phyloP scores from a whole-genome alignment of 176 grass and related monocot genomes.

The Cymbopogon citratus region DNA sequence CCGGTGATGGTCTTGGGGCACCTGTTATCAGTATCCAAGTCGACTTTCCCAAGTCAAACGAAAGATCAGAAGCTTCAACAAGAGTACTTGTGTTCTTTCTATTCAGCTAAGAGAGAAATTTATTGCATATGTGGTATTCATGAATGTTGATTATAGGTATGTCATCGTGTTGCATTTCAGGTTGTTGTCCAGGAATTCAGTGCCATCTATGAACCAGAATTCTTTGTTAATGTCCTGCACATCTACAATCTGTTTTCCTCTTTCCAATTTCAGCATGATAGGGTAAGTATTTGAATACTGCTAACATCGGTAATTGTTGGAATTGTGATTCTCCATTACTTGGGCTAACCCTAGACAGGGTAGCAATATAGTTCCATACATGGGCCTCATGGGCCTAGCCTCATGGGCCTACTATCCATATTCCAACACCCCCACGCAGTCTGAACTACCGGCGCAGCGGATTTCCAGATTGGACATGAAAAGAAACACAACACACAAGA shows the following conservation, averaged over 20 bases:
- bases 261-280: conserved; percentile 78
- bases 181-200: conserved; percentile 61
- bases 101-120: conserved; percentile 20
- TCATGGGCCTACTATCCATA: too few relatives aligned
- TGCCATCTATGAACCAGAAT: conserved; percentile 59
- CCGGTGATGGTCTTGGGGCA: conserved; percentile 28
- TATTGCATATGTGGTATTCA: conserved; percentile 21
- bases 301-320: not conserved
- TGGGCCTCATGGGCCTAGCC: too few relatives aligned
- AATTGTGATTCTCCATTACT: too few relatives aligned
- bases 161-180: conserved; percentile 39
- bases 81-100: conserved; percentile 46
- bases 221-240: conserved; percentile 54
- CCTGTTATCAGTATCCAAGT: conserved; percentile 67
- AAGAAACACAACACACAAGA: too few relatives aligned
- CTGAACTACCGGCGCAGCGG: too few relatives aligned
- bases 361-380: too few relatives aligned
- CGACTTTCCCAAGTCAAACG: conserved; percentile 54
- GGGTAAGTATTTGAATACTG: conserved; percentile 50
- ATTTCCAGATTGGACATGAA: too few relatives aligned
- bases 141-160: conserved; percentile 19
- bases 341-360: too few relatives aligned
- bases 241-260: conserved; percentile 51
- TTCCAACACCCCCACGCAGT: too few relatives aligned
- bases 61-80: conserved; percentile 53